phyloP scores from a whole-genome alignment of 1,284 basidiomycete species.

The Trametes sp. region DNA sequence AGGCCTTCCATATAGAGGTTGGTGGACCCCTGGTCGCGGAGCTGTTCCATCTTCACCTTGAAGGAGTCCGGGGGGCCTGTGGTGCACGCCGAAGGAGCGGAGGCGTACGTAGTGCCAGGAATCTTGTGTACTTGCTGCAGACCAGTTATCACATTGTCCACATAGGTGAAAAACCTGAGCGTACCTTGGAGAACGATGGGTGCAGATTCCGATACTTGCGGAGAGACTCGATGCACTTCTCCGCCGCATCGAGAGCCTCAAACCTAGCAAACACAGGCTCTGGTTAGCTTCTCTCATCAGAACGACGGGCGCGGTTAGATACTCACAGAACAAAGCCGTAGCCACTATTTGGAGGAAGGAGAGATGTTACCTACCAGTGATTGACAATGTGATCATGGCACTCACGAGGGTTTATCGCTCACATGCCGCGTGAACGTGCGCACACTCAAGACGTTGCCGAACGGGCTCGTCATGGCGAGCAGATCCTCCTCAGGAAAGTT shows the following conservation, averaged over 20 bases:
- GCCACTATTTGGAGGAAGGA: conserved; percentile 52
- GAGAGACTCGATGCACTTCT: conserved; percentile 71
- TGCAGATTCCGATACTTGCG: conserved; percentile 75
- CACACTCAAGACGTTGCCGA: conserved; percentile 51
- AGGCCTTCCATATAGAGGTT: conserved; percentile 82
- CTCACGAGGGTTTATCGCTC: conserved; percentile 49
- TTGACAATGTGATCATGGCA: not conserved
- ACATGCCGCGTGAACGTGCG: conserved; percentile 54
- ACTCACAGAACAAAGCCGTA: conserved; percentile 83
- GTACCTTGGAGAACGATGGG: conserved; percentile 72
- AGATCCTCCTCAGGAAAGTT: conserved; percentile 56
- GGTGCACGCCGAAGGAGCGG: conserved; percentile 28
- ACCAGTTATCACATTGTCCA: not conserved
- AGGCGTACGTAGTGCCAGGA: conserved; percentile 66
- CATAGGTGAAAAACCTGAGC: not conserved
- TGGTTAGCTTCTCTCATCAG: not conserved
- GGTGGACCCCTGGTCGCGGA: conserved; percentile 66
- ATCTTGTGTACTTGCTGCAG: conserved; percentile 79
- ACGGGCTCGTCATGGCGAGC: conserved; percentile 48
- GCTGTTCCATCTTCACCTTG: conserved; percentile 75
- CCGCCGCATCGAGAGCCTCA: conserved; percentile 65
- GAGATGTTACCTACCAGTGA: not conserved
- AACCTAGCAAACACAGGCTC: conserved; percentile 52
- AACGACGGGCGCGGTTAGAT: not conserved
- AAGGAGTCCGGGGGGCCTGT: conserved; percentile 55